Evolutionary conservation across 768 basidiomycete genomes (phyloP).

Genomic region (Hygrophoropsis aurantiaca): DNA sequence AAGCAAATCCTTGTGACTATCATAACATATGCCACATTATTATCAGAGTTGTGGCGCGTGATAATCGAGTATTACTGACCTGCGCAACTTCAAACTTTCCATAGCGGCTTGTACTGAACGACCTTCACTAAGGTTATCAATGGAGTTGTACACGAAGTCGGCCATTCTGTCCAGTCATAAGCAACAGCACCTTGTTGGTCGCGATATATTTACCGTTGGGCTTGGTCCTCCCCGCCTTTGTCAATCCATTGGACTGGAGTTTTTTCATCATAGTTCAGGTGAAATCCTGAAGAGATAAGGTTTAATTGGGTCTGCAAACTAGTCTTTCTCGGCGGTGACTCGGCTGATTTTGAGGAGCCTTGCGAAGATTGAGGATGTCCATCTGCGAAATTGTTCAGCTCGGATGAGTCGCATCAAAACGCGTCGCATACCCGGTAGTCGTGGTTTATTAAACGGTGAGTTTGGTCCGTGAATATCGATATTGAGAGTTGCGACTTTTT

Average conservation of each 20-base stretch:
- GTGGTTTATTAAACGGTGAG: not conserved
- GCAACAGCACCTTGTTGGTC: not conserved
- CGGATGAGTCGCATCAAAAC: not conserved
- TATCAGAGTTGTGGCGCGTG: not conserved
- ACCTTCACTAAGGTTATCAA: slow-evolving; percentile 56
- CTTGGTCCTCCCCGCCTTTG: slow-evolving; percentile 58
- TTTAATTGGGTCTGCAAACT: slow-evolving; percentile 1
- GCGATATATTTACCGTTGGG: slow-evolving; percentile 35
- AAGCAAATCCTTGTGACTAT: slow-evolving; percentile 52
- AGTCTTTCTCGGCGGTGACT: not conserved
- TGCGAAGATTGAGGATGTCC: not conserved
- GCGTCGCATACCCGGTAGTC: not conserved
- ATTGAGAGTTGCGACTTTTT: not conserved
- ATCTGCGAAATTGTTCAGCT: not conserved
- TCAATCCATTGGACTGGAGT: slow-evolving; percentile 52
- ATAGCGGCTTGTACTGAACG: slow-evolving; percentile 53
- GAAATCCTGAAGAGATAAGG: slow-evolving; percentile 30
- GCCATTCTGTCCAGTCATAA: slow-evolving; percentile 43
- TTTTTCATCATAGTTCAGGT: slow-evolving; percentile 49
- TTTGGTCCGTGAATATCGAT: not conserved
- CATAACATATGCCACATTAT: not conserved
- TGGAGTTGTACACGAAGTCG: slow-evolving; percentile 59
- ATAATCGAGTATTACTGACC: slow-evolving; percentile 35
- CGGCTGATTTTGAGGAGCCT: not conserved
- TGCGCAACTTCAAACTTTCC: slow-evolving; percentile 48